Percentiles rank a stretch among this genome's conserved stretches.
Conservation (phyloP, 2,329 filamentous ascomycete species). For the Claviceps cyperi region DNA sequence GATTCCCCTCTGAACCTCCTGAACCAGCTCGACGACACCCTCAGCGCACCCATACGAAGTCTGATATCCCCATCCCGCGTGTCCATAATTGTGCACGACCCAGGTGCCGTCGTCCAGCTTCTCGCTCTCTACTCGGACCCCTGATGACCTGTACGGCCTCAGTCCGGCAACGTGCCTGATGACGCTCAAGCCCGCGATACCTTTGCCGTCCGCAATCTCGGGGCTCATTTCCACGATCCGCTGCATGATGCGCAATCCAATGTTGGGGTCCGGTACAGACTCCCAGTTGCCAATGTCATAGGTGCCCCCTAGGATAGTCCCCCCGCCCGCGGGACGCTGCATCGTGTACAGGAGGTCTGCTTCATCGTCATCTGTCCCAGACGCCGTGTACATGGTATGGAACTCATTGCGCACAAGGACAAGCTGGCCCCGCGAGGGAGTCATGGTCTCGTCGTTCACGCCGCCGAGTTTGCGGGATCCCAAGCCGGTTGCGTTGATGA, state of each 20-base stretch:
- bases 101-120: constrained; percentile 35
- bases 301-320: constrained; percentile 75
- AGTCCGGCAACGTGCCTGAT: constrained; percentile 73
- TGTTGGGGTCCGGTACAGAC: constrained; percentile 58
- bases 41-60: constrained; percentile 57
- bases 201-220: constrained; percentile 46
- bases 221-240: constrained; percentile 54
- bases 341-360: constrained; percentile 71
- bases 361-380: constrained; percentile 57
- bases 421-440: constrained; percentile 69
- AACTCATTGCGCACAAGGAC: constrained; percentile 71
- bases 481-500: constrained; percentile 79
- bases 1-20: constrained; percentile 33
- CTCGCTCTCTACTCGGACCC: constrained; percentile 56
- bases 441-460: constrained; percentile 59
- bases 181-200: constrained; percentile 58
- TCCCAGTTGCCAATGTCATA: constrained; percentile 74
- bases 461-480: constrained; percentile 63
- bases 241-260: constrained; percentile 75
- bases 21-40: constrained; percentile 50
- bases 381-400: constrained; percentile 52
- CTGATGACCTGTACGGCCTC: constrained; percentile 58
- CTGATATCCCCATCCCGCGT: constrained; percentile 65
- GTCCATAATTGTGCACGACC: constrained; percentile 73
- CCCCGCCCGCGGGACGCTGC: constrained; percentile 65